Base-by-base conservation (phyloP, 2,329 filamentous ascomycete species). In the Aspergillus ustus region DNA sequence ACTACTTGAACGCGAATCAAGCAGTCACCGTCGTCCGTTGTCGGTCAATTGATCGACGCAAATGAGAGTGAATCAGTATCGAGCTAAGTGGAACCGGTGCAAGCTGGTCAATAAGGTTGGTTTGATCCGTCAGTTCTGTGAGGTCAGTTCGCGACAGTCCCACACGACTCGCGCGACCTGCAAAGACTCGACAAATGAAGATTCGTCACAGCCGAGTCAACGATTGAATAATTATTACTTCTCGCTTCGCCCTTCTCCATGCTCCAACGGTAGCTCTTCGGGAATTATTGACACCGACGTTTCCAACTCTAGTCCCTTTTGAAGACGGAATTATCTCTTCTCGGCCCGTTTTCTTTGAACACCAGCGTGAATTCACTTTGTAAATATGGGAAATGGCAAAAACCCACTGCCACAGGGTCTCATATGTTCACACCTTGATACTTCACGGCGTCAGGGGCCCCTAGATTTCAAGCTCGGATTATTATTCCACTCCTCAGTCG, bases 101-200 rank as follows among this genome's bases (percentile, higher is more conserved):
- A 46, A 48, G 20, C 46, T 17, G 46, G 31, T 56, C 34, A 55
- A 60, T 43, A 60, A 56, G 22, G 40, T 56, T 60, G 29, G 25
- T 40, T 44, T 52, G 55, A 51, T 51, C 55, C 25, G 40, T 51
- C n/a, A 37, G 43, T 50, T 28, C 31, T 52, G 20, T 34, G n/a
- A 52, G 31, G 11, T 34, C 49, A 34, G 29, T n/a, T 22, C 15
- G 20, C 25, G 19, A 11, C 44, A 25, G 45, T n/a, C 48, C 25
- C 25, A 28, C 25, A 9, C 20, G 22, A 29, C 25, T 20, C 51
- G 51, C 34, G 37, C 29, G 44, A 54, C 34, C 15, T 54, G 52
- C 52, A 54, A 54, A 37, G 29, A 28, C 52, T 54, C 28, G 20
- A 57, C 55, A 57, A 57, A 57, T 57, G 29, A 57, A 20, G 34